Evolutionary conservation across 1,284 basidiomycete genomes (phyloP).

Genomic region (Heterobasidion annosum): DNA sequence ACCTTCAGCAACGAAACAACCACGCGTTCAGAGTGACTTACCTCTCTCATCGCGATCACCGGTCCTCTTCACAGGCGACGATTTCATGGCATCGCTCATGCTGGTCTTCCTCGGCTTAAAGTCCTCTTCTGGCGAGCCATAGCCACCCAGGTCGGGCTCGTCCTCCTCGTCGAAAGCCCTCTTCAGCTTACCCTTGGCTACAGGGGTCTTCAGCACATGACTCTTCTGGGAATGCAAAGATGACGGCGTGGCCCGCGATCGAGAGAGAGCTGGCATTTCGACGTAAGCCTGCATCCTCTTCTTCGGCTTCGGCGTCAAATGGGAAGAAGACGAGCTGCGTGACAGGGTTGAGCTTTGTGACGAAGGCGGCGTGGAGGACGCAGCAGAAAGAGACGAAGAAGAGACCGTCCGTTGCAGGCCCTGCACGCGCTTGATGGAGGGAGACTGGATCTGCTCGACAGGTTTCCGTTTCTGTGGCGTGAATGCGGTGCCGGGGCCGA

Average conservation of each 20-base stretch:
- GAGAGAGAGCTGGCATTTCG: slow-evolving; percentile 39
- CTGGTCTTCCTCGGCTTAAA: slow-evolving; percentile 17
- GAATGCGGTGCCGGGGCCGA: slow-evolving; percentile 15
- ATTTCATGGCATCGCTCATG: slow-evolving; percentile 27
- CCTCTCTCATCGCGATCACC: slow-evolving; percentile 74
- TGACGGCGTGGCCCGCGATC: slow-evolving; percentile 38
- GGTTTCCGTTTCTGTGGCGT: slow-evolving; percentile 47
- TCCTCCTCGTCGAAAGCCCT: slow-evolving; percentile 27
- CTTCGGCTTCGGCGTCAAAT: slow-evolving; percentile 10
- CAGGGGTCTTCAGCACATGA: slow-evolving; percentile 18
- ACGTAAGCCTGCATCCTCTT: slow-evolving; percentile 48
- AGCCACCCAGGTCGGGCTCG: slow-evolving; percentile 50
- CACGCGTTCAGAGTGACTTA: slow-evolving; percentile 16
- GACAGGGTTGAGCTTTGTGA: slow-evolving; percentile 6
- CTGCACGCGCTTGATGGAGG: slow-evolving; percentile 22
- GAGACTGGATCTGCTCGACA: slow-evolving; percentile 28
- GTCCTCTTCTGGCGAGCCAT: slow-evolving; percentile 45
- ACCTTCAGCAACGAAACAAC: slow-evolving; percentile 3
- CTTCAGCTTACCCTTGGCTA: slow-evolving; percentile 14
- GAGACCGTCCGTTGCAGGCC: slow-evolving; percentile 7
- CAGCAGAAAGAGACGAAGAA: slow-evolving; percentile 6
- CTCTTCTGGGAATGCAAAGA: slow-evolving; percentile 21
- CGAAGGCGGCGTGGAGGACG: slow-evolving; percentile 9
- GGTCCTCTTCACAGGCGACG: slow-evolving; percentile 41
- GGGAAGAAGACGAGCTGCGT: slow-evolving; percentile 8